Conservation (phyloP, 2,329 filamentous ascomycete species). For the Dryadomyces quercus-mongolicae region DNA sequence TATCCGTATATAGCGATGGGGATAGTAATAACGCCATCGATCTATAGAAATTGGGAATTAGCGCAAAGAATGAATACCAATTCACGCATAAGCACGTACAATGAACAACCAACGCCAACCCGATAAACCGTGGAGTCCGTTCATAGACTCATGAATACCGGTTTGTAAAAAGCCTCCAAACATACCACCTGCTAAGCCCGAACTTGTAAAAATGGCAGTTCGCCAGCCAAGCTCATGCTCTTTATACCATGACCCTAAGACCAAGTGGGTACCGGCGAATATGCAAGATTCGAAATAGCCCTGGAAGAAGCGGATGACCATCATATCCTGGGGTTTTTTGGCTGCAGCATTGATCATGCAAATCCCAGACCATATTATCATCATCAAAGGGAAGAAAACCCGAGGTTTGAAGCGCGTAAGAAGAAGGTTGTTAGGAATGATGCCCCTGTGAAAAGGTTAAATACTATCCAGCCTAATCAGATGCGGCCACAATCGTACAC, state of each 20-base stretch:
- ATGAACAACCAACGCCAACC: conserved; percentile 45
- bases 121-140: conserved; percentile 34
- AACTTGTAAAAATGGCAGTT: conserved; percentile 47
- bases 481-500: conserved; percentile 18
- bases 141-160: conserved; percentile 30
- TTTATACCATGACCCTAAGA: conserved; percentile 50
- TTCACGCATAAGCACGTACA: not conserved
- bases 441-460: conserved; percentile 30
- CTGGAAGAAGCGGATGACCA: conserved; percentile 46
- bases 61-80: not conserved
- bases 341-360: conserved; percentile 49
- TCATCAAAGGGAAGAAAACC: conserved; percentile 52
- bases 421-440: conserved; percentile 48
- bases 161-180: conserved; percentile 51
- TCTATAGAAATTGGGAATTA: conserved; percentile 7
- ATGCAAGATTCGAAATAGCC: conserved; percentile 43
- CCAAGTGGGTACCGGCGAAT: conserved; percentile 46
- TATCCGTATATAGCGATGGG: conserved; percentile 44
- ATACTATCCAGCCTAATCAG: not conserved
- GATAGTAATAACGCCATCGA: conserved; percentile 43
- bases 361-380: conserved; percentile 50
- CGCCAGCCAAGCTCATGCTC: conserved; percentile 49
- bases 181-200: conserved; percentile 47
- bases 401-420: conserved; percentile 51
- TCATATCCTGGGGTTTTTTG: conserved; percentile 39